Conservation (phyloP, 2,329 filamentous ascomycete genomes). For the Nemania sp. region DNA sequence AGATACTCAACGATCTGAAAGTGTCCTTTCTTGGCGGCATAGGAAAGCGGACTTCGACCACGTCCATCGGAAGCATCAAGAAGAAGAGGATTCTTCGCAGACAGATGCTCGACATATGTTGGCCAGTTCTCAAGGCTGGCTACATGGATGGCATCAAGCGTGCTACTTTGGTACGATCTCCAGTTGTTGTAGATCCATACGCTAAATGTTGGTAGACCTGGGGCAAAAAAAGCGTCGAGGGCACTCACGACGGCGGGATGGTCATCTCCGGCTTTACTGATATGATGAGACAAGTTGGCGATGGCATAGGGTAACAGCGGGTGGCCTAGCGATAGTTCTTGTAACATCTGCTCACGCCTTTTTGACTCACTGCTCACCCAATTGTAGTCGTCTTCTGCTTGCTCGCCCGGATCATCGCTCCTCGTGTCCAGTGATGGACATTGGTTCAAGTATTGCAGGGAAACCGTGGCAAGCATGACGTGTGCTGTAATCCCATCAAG, state of each 20-base stretch:
- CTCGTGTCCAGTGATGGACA: neutral
- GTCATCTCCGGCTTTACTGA: neutral
- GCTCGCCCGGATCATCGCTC: neutral
- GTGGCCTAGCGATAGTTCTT: neutral
- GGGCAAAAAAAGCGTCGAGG: neutral
- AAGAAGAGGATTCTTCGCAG: neutral
- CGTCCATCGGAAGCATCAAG: neutral
- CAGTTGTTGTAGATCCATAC: neutral
- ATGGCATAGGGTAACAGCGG: neutral
- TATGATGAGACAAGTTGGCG: neutral
- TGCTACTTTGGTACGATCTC: neutral
- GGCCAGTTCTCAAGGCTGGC: slow-evolving; percentile 1
- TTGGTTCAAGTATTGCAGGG: neutral
- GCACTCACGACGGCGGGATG: neutral
- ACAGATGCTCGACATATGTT: neutral
- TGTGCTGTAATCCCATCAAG: neutral
- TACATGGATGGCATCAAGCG: neutral
- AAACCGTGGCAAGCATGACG: neutral
- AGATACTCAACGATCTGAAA: neutral
- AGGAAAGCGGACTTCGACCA: neutral
- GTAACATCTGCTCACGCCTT: neutral
- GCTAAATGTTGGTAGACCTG: neutral
- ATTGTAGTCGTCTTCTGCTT: neutral
- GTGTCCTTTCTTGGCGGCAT: neutral
- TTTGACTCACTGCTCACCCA: neutral